Evolutionary conservation across 495 filamentous ascomycete genomes (phyloP).

Genomic region (Neurospora sublineolata): DNA sequence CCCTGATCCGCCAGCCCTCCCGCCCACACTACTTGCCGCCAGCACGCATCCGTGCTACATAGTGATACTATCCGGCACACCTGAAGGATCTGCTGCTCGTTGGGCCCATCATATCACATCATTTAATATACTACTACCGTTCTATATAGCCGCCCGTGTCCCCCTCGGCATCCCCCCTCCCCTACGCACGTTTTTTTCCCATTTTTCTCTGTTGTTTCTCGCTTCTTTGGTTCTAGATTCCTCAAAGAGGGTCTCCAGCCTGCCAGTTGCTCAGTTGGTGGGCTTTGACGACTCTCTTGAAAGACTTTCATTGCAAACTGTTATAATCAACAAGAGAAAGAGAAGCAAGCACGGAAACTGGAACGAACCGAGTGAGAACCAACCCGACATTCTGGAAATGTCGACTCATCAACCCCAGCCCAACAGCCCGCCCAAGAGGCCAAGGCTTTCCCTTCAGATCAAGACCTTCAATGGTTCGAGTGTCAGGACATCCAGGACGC

Average conservation of each 20-base stretch:
- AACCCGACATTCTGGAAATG: constrained; percentile 17
- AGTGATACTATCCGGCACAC: neutral
- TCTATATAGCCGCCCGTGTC: constrained; percentile 8
- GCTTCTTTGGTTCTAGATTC: constrained; percentile 1
- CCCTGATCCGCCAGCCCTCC: neutral
- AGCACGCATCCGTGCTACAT: neutral
- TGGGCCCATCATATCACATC: neutral
- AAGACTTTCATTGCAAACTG: neutral
- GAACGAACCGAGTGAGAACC: neutral
- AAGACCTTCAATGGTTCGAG: constrained; percentile 23
- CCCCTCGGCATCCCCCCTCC: constrained; percentile 3
- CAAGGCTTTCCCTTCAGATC: constrained; percentile 76
- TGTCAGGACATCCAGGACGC: constrained; percentile 21
- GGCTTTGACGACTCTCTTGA: neutral
- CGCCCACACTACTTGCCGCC: neutral
- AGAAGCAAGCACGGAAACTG: neutral
- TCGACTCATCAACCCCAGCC: constrained; percentile 23
- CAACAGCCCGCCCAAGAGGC: constrained; percentile 44
- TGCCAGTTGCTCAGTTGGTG: constrained; percentile 2
- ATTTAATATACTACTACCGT: neutral
- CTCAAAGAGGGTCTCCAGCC: constrained; percentile 1
- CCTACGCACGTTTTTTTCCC: neutral
- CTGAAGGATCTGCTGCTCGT: neutral
- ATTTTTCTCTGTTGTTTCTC: constrained; percentile 1
- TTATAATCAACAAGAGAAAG: neutral